Evolutionary conservation across 805 yeast species (phyloP).

Genomic region (Saccharomycopsis selenospora): DNA sequence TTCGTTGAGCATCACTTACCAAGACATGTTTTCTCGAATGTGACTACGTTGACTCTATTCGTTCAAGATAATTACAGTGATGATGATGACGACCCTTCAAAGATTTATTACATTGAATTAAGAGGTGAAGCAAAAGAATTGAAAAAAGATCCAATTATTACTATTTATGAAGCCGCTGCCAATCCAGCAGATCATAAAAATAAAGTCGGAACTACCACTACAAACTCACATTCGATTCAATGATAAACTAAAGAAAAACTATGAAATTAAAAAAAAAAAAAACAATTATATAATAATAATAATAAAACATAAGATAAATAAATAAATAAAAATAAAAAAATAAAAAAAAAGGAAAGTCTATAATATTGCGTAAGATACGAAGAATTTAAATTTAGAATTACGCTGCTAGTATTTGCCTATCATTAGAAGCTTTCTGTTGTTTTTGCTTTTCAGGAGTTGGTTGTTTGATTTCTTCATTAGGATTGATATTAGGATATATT

Average conservation of each 20-base stretch:
- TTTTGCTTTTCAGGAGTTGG: not conserved
- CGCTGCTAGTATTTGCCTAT: too few relatives aligned
- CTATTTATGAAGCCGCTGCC: conserved; percentile 85
- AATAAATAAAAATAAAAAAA: too few relatives aligned
- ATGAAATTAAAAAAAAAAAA: too few relatives aligned
- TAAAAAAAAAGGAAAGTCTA: too few relatives aligned
- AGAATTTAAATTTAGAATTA: too few relatives aligned
- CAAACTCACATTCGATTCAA: conserved; percentile 4
- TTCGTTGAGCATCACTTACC: conserved; percentile 82
- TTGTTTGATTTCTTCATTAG: not conserved
- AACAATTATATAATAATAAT: too few relatives aligned
- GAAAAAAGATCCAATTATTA: conserved; percentile 59
- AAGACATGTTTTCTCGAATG: conserved; percentile 63
- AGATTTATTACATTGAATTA: conserved; percentile 64
- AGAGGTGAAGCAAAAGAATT: conserved; percentile 63
- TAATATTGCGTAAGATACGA: too few relatives aligned
- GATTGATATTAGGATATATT: conserved; percentile 8
- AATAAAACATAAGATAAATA: too few relatives aligned
- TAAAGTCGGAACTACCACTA: conserved; percentile 19
- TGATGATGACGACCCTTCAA: conserved; percentile 52
- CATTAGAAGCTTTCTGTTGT: not conserved
- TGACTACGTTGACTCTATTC: conserved; percentile 59
- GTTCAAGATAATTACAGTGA: conserved; percentile 59
- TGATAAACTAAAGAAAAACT: not conserved
- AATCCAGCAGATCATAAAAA: conserved; percentile 82